Base-by-base conservation (phyloP, 108 stramenopile species). In the Cyclotella atomus region DNA sequence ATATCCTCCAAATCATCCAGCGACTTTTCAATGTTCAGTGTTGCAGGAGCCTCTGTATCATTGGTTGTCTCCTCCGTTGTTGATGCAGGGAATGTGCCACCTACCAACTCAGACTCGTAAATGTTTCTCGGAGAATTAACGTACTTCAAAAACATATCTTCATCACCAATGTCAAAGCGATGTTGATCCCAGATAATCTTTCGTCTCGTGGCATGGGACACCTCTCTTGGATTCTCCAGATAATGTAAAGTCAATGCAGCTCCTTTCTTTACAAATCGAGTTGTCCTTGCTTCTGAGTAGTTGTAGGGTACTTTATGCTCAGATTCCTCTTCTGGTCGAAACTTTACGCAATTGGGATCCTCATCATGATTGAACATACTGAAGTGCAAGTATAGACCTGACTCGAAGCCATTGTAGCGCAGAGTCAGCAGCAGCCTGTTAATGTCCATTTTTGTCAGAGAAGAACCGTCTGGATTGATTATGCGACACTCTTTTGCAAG, bases 271-370 rank as follows among this genome's bases (percentile, higher is more conserved):
- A 94, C 87, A 49, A 30, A 33, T 46, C 89, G 65, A 2, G 90
- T 94, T 6, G 89, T 91, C 34, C 90, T 84, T 9, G 91, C 88
- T 81, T 94, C 93, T 6, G 93, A 94, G 75, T 82, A 91, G 16
- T 70, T 44, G 16, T 46, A 43, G 25, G 27, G 54, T 47, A 38
- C 12, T 34, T 9, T 66, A 14, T 20, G 16, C 2, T 5, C 34
- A 46, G 29, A 75, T 47, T 38, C 67, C 49, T 24, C 44, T 33
- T 35, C 28, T 2, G 90, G 90, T 28, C 67, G 69, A 44, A 91
- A 87, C 57, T 94, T 94, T 52, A 89, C 82, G 56, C 93, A 91
- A 46, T 94, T 94, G 46, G 93, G 89, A 68, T 89, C 67, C 53
- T 82, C 79, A 35, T 69, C 71, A 49, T 94, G 93, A 68, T 94